Evolutionary conservation across 257 asterid species (phyloP), one percentile per base, ranked within the genome.

Genomic region (Plantago ovata): DNA sequence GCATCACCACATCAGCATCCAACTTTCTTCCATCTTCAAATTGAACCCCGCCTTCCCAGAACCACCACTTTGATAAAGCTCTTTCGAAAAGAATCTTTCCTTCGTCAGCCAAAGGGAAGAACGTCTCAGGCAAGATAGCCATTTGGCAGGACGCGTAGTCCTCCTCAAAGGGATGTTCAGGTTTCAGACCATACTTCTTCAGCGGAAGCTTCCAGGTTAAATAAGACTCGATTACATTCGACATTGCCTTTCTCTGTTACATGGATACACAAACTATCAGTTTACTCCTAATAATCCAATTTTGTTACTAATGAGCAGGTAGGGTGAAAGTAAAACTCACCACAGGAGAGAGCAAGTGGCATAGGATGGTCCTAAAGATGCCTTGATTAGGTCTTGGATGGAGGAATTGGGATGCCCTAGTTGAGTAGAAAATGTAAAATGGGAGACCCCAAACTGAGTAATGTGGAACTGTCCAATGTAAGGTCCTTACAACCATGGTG

Each of bases 391-490:
- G 98, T 56, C 89, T 79, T 63, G 79, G 79, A 59, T 87, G 94
- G 43, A 90, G 77, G 72, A 75, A 84, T 43, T 90, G 98, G 23
- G 98, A 85, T 15, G 89, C 82, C 56, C 98, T 69, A 1, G 98
- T 90, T 33, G 98, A 90, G 66, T 87, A 90, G 81, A 90, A 90
- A 73, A 84, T 60, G 79, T 83, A 84, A 65, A 90, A 90, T 2
- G 98, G 98, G 47, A 90, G 52, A 16, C 96, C 96, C 98, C 98
- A 90, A 21, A 90, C 77, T 14, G 94, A 84, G 67, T 90, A 87
- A 13, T 90, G 98, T 43, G 98, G 98, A 59, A 90, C 91, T 0
- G 96, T 83, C 98, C 98, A 90, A 58, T 87, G 98, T 69, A 84
- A 63, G 19, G 92, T 81, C 67, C 96, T 70, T 28, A 84, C 82